phyloP scores from a whole-genome alignment of 257 asterid species.

The Solanum lignicaule region DNA sequence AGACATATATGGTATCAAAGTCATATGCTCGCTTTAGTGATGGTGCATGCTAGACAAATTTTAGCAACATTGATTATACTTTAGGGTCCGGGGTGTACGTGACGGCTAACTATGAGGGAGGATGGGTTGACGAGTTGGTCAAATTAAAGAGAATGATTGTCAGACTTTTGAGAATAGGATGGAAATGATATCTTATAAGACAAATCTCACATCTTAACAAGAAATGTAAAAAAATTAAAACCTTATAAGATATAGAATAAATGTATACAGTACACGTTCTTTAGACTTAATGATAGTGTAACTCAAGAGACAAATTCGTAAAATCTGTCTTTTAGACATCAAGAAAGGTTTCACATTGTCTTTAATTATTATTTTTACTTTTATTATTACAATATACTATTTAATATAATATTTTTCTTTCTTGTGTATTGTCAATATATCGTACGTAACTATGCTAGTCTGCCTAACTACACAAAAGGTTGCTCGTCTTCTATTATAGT shows the following conservation, averaged over 20 bases:
- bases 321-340: background rate
- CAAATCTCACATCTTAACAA: background rate
- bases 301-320: background rate
- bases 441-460: background rate
- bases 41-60: background rate
- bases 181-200: background rate
- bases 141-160: background rate
- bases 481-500: background rate
- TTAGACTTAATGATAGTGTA: background rate
- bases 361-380: background rate
- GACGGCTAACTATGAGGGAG: background rate
- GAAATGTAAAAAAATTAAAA: background rate
- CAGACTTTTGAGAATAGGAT: background rate
- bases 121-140: background rate
- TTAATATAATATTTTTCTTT: background rate
- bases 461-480: no score
- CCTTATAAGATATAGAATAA: background rate
- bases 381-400: background rate
- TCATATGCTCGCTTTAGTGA: background rate
- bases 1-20: background rate
- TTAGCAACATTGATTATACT: background rate
- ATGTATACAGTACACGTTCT: rapidly evolving
- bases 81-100: background rate
- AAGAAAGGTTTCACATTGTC: background rate
- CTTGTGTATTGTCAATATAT: background rate